Base-by-base conservation (phyloP, 2,329 filamentous ascomycete genomes). In the Raffaelea albimanens region DNA sequence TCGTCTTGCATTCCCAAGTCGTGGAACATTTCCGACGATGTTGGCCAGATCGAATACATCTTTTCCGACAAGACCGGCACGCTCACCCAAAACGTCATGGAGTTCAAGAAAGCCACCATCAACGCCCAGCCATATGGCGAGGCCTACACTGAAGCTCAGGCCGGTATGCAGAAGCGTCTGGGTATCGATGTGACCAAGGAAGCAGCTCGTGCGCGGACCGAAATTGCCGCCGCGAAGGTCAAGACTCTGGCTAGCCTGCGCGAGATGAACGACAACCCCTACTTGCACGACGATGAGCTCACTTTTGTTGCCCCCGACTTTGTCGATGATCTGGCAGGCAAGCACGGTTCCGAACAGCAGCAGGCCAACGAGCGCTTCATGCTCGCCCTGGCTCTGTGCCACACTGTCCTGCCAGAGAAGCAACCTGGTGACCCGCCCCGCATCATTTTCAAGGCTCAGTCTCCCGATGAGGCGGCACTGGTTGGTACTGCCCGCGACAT, bases 1-100 rank as follows among this genome's bases (percentile, higher is more conserved):
- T 90, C 95, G 60, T 89, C 91, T 2, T 98, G 94, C 61, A 88
- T 95, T 11, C 93, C 94, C 5, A 97, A 97, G 61, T 89, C 90
- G 0, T 98, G 93, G 93, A 98, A 97, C 62, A 97, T 98, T 44
- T 97, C 91, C 1, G 93, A 98, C 61, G 94, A 98, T 58, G 75
- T 98, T 42, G 93, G 93, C 13, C 93, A 98, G 67, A 95, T 98
- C 53, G 93, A 97, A 66, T 98, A 97, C 70, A 95, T 98, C 56
- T 98, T 98, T 43, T 58, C 56, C 20, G 56, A 58, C 53, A 58
- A 58, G 52, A 58, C 56, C 2, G 56, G 56, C 41, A 58, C 56
- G 1, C 46, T 58, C 40, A 58, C 56, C 1, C 56, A 58, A 47
- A 58, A 58, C 44, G 55, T 58, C 21, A 58, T 95, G 93, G 94